Base-by-base conservation (phyloP, 2,329 filamentous ascomycete genomes). In the Lachnellula suecica region DNA sequence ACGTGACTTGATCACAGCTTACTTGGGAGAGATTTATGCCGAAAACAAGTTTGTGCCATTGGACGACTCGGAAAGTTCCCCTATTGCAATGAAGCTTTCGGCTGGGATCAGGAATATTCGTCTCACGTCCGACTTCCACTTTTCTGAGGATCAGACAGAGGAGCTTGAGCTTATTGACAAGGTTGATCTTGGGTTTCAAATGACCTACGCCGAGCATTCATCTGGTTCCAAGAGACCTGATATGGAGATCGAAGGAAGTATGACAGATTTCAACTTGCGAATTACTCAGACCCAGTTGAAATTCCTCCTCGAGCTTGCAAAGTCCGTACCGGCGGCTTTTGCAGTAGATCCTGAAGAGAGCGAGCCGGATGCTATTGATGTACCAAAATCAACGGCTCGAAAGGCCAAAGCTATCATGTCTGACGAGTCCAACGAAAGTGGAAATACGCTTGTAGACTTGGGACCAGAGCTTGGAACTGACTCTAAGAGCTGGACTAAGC, bases 141-240 rank as follows among this genome's bases (percentile, higher is more conserved):
- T 95, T 63, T 71, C 82, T 0, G 78, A 85, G 2, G 82, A 84
- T 29, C 72, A 81, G 51, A 83, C 83, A 0, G 94, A 99, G 69
- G 91, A 96, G 68, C 77, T 99, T 7, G 91, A 99, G 68, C 88
- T 99, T 75, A 96, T 99, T 61, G 92, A 99, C 65, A 91, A 97
- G 62, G 91, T 99, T 11, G 94, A 99, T 67, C 76, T 99, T 22
- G 89, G 89, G 44, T 97, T 99, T 72, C 89, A 89, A 55, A 86
- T 99, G 59, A 95, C 88, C 2, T 93, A 97, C 70, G 83, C 92
- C 1, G 93, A 97, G 66, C 94, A 99, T 67, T 85, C 83, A 61
- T 70, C 82, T 27, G 88, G 88, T 13, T 77, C 81, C 48, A 86
- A 94, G 64, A 82, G 93, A 35, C 94, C 94, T 0, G 93, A 99